These are phyloP conservation scores for Manihot esculenta DNA, from an alignment of 441 rosid genomes.

Conservation along the genomic window DNA sequence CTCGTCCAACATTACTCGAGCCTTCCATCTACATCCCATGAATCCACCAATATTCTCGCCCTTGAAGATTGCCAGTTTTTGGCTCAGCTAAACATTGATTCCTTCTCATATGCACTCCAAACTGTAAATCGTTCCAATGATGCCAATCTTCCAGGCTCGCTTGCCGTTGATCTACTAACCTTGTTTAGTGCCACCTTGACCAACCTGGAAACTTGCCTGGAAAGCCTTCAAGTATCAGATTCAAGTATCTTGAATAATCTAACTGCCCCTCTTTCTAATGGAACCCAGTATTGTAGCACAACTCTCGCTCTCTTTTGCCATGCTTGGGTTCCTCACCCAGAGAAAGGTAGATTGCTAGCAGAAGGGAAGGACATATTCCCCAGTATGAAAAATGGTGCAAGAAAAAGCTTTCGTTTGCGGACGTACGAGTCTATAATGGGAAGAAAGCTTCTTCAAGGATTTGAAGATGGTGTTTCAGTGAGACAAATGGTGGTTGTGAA, in stretches of 20 bases:
- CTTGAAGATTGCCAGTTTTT: constrained; percentile 53
- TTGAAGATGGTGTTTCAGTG: constrained; percentile 22
- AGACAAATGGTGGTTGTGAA: constrained; percentile 46
- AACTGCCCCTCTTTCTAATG: constrained; percentile 22
- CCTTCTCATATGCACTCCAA: constrained; percentile 27
- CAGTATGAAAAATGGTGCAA: not conserved
- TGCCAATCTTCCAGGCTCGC: constrained; percentile 18
- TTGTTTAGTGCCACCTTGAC: constrained; percentile 61
- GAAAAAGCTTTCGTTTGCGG: constrained; percentile 33
- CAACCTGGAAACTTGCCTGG: constrained; percentile 55
- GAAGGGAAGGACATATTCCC: not conserved
- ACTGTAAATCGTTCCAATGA: not conserved
- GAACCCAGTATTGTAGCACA: constrained; percentile 36
- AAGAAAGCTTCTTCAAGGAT: constrained; percentile 39
- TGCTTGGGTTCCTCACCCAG: constrained; percentile 2
- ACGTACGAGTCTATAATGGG: constrained; percentile 25
- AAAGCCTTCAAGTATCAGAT: constrained; percentile 32
- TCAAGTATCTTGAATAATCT: constrained; percentile 23
- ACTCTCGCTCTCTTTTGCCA: constrained; percentile 42
- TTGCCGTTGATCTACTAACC: constrained; percentile 39
- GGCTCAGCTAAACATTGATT: constrained; percentile 40
- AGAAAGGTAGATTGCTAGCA: not conserved
- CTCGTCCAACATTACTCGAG: constrained; percentile 17
- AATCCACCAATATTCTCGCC: constrained; percentile 26
- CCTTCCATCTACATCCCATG: constrained; percentile 21